A percentile compares a stretch with the other conserved stretches of the same genome.
Conservation (phyloP, 257 asterid species). For the Capsicum baccatum region DNA sequence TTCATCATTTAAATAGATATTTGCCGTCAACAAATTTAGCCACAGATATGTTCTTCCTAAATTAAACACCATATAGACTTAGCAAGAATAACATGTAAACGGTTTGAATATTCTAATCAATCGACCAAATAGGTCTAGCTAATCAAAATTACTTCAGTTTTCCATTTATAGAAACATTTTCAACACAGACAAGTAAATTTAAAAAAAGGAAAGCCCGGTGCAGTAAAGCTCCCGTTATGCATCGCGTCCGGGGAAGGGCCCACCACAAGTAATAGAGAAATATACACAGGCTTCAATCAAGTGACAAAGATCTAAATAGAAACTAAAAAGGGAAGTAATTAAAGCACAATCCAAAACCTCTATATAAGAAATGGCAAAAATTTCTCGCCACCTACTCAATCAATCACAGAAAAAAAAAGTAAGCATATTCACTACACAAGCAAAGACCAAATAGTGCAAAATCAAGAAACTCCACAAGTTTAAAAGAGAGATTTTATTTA, state of each 20-base stretch:
- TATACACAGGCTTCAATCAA: background rate
- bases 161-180: background rate
- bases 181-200: background rate
- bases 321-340: background rate
- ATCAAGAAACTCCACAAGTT: background rate
- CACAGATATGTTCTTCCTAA: background rate
- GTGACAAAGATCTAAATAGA: background rate
- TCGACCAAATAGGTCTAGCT: background rate
- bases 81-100: background rate
- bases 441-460: background rate
- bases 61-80: background rate
- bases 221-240: no score
- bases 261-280: background rate
- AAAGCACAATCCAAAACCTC: background rate
- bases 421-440: background rate
- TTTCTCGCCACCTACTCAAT: no score
- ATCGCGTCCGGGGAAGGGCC: no score
- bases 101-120: background rate
- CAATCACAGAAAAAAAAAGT: background rate
- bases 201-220: no score
- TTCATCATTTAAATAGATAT: background rate
- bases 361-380: background rate
- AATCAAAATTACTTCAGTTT: background rate
- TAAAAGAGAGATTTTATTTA: background rate
- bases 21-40: background rate